Conservation (phyloP, 805 yeast species). For the Candida patagonica region DNA sequence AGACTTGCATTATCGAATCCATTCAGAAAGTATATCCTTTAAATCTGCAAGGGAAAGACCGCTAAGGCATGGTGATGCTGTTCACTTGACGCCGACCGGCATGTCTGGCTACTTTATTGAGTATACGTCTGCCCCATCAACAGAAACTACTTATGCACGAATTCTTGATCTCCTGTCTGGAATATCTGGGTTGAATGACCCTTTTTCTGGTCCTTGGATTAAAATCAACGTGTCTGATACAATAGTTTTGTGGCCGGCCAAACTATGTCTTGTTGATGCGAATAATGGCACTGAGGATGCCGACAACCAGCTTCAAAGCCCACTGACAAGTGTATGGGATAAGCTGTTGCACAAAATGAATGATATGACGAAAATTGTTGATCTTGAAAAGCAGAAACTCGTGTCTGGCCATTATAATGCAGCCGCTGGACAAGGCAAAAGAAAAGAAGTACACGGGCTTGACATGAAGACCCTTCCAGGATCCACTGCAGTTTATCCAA, state of each 20-base stretch:
- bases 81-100: slow-evolving; percentile 8
- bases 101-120: slow-evolving; percentile 6
- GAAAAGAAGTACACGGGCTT: too few species aligned
- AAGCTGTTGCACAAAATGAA: not conserved
- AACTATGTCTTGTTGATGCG: too few species aligned
- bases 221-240: too few species aligned
- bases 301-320: not conserved
- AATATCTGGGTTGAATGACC: too few species aligned
- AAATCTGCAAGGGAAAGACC: not conserved
- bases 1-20: slow-evolving; percentile 16
- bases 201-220: too few species aligned
- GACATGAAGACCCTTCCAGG: not conserved
- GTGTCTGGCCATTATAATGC: too few species aligned
- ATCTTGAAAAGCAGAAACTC: not conserved
- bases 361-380: not conserved
- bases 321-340: not conserved
- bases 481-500: slow-evolving; percentile 23
- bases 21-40: slow-evolving; percentile 8
- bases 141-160: too few species aligned
- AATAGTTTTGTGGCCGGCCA: too few species aligned
- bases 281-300: too few species aligned
- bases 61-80: not conserved
- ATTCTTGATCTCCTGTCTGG: too few species aligned
- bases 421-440: too few species aligned
- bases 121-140: slow-evolving; percentile 4